Conservation (phyloP, 768 basidiomycete species). For the Xerocomellus chrysenteron region DNA sequence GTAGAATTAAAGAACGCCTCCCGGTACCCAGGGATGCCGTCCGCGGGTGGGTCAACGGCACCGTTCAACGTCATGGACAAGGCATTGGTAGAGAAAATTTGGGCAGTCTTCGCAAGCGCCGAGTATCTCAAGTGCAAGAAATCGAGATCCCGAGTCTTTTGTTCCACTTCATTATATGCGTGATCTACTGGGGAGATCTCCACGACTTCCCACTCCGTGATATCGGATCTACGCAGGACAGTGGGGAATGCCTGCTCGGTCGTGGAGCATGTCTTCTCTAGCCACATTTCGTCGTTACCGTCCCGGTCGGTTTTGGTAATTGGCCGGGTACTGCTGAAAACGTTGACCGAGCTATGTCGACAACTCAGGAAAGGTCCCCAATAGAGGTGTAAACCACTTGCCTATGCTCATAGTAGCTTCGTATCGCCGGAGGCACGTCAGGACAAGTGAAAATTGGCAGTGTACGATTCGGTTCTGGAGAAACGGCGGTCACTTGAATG, state of each 20-base stretch:
- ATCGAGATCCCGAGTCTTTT: constrained; percentile 75
- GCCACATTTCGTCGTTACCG: constrained; percentile 74
- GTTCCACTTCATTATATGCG: constrained; percentile 78
- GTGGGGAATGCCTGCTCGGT: constrained; percentile 92
- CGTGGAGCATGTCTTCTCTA: constrained; percentile 84
- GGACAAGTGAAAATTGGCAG: constrained; percentile 81
- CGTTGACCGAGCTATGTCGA: constrained; percentile 65
- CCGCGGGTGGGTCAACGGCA: constrained; percentile 78
- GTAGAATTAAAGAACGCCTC: constrained; percentile 71
- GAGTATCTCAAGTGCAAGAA: constrained; percentile 69
- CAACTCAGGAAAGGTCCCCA: neutral
- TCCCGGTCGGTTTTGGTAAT: constrained; percentile 62
- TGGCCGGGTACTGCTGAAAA: constrained; percentile 77
- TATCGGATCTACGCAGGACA: constrained; percentile 85
- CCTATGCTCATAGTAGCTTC: constrained; percentile 89
- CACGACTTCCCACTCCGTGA: constrained; percentile 63
- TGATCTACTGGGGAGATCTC: constrained; percentile 86
- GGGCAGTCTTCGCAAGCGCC: constrained; percentile 73
- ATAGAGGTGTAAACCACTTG: constrained; percentile 26
- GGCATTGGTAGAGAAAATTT: constrained; percentile 72
- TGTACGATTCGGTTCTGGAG: constrained; percentile 78
- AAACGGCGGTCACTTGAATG: constrained; percentile 85
- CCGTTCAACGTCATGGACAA: constrained; percentile 85
- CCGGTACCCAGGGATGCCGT: constrained; percentile 75
- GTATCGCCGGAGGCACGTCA: constrained; percentile 76